Evolutionary conservation across 139 green algal genomes (phyloP).

Genomic region (Dunaliella primolecta): DNA sequence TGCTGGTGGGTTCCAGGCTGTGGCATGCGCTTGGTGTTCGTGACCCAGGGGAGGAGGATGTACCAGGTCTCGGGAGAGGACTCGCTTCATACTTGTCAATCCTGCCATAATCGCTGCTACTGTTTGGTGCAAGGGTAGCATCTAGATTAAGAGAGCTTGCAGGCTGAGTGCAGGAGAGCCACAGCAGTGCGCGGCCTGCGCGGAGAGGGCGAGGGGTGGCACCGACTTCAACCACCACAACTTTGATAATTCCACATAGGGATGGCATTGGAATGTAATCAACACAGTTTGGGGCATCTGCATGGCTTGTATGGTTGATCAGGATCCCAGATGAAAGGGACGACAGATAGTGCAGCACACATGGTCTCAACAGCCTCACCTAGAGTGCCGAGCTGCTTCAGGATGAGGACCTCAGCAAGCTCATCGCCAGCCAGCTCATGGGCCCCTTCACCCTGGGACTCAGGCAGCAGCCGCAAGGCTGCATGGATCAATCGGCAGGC

Average conservation of each 20-base stretch:
- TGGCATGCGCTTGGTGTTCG: not conserved
- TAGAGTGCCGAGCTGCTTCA: conserved; percentile 1
- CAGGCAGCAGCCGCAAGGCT: not conserved
- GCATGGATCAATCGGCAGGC: conserved; percentile 3
- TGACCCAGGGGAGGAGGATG: not conserved
- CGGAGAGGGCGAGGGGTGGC: not conserved
- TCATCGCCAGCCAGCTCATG: not conserved
- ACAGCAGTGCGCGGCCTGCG: not conserved
- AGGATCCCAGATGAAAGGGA: too few relatives aligned
- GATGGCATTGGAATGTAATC: too few relatives aligned
- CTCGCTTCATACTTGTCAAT: too few relatives aligned
- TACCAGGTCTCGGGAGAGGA: not conserved
- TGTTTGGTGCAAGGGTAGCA: too few relatives aligned
- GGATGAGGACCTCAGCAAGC: not conserved
- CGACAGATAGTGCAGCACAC: not conserved
- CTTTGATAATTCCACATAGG: not conserved
- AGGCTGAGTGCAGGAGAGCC: not conserved
- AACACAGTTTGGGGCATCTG: too few relatives aligned
- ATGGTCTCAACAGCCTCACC: not conserved
- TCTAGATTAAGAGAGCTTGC: not conserved
- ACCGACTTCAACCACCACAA: not conserved
- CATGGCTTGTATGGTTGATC: too few relatives aligned
- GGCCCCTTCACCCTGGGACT: not conserved
- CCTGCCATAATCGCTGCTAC: too few relatives aligned
- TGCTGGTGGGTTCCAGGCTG: not conserved